Percentiles rank a stretch among this genome's conserved stretches.
Conservation (phyloP, 2,329 filamentous ascomycete species). For the Colletotrichum nymphaeae region DNA sequence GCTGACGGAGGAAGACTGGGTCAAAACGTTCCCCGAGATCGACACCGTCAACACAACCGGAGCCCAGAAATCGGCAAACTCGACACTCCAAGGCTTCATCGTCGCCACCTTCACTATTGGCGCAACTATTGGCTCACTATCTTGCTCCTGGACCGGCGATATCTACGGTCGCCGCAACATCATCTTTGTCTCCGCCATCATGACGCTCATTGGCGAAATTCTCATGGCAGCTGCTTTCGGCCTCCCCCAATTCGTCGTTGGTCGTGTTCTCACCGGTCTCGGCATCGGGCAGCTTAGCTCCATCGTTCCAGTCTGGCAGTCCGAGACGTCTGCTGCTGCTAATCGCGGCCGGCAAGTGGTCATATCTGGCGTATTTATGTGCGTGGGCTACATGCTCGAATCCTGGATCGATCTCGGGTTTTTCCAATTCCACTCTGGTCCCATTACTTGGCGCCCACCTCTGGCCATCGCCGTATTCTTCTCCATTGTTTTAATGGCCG, state of each 20-base stretch:
- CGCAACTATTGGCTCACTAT: constrained; percentile 49
- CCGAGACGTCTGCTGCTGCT: constrained; percentile 50
- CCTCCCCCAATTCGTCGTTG: constrained; percentile 61
- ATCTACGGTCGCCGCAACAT: constrained; percentile 61
- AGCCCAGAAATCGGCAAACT: constrained; percentile 42
- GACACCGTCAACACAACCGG: constrained; percentile 48
- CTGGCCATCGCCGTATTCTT: constrained; percentile 48
- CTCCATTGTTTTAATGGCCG: constrained; percentile 45
- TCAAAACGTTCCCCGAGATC: constrained; percentile 50
- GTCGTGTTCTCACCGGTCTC: constrained; percentile 61
- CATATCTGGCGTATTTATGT: constrained; percentile 42
- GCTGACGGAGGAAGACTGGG: constrained; percentile 46
- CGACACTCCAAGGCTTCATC: constrained; percentile 51
- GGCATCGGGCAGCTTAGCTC: constrained; percentile 53
- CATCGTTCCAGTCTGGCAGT: constrained; percentile 54
- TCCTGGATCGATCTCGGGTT: constrained; percentile 59
- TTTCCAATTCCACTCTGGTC: constrained; percentile 42
- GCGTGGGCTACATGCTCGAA: constrained; percentile 45
- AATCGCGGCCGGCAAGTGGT: constrained; percentile 55
- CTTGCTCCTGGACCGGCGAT: constrained; percentile 54
- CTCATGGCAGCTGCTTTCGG: constrained; percentile 59
- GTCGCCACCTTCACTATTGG: constrained; percentile 51
- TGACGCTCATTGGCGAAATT: constrained; percentile 61
- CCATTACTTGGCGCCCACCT: constrained; percentile 47
- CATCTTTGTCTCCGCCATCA: constrained; percentile 58